Conservation (phyloP, 352 stramenopile species). For the Pythium guiyangense region DNA sequence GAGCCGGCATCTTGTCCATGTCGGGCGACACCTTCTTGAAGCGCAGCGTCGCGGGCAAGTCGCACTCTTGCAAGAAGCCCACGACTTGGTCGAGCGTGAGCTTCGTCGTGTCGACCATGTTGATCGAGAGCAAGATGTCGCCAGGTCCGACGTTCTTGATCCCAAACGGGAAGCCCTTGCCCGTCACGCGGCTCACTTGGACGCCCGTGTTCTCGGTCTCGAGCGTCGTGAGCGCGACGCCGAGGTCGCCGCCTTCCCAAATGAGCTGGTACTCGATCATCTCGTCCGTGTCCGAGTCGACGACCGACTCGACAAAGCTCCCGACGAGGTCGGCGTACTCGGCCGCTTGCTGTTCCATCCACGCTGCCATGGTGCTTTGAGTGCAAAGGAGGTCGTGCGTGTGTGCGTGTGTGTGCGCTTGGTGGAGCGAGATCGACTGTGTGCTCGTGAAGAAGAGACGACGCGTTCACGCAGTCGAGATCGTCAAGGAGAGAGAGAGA, state of each 20-base stretch:
- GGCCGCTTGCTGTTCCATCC: constrained; percentile 85
- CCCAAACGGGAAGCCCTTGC: constrained; percentile 83
- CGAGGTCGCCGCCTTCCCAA: constrained; percentile 82
- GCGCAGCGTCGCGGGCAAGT: constrained; percentile 78
- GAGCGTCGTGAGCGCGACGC: constrained; percentile 76
- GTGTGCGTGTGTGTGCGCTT: not conserved
- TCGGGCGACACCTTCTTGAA: constrained; percentile 81
- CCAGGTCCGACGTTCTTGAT: constrained; percentile 86
- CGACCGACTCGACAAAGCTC: constrained; percentile 82
- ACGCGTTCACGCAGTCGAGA: no score
- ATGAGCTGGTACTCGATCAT: constrained; percentile 89
- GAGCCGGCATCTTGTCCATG: constrained; percentile 26
- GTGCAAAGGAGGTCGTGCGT: not conserved
- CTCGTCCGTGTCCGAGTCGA: constrained; percentile 78
- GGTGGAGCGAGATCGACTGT: no score
- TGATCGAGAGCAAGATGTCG: constrained; percentile 80
- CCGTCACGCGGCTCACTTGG: constrained; percentile 75
- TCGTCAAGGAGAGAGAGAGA: no score
- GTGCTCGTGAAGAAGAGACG: no score
- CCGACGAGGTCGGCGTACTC: constrained; percentile 82
- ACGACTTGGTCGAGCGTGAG: constrained; percentile 80
- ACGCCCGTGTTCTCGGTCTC: constrained; percentile 54
- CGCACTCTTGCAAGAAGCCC: constrained; percentile 75
- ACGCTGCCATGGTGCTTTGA: constrained; percentile 16
- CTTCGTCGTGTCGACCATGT: constrained; percentile 76